Base-by-base conservation (phyloP, 805 yeast species). In the Yarrowia hollandica region DNA sequence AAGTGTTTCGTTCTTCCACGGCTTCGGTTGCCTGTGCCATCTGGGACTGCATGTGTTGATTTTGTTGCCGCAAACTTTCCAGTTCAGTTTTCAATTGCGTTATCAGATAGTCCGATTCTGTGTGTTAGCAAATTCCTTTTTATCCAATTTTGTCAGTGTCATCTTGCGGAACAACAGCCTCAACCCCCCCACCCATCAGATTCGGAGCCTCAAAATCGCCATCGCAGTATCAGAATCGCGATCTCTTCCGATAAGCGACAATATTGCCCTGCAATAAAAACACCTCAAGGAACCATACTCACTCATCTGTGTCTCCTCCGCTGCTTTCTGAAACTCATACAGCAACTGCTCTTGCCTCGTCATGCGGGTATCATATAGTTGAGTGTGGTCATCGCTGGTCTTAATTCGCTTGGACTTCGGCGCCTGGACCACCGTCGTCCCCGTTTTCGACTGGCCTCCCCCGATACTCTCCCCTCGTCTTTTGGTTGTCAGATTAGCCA, bases 221-320 rank as follows among this genome's bases (percentile, higher is more conserved):
- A n/a, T n/a, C n/a, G n/a, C n/a, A n/a, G n/a, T n/a, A n/a, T n/a
- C n/a, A n/a, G n/a, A n/a, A n/a, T n/a, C n/a, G n/a, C n/a, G n/a
- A n/a, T n/a, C n/a, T n/a, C n/a, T 8, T 8, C 41, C 18, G 12
- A 33, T 33, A 6, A 33, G 37, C 15, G 6, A n/a, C 18, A 7
- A 33, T 7, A 15, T 33, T 6, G 14, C 10, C 28, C 9, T 6
- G 6, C 28, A 25, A 25, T 7, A 10, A 7, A 10, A 7, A 10
- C 28, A 25, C 28, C 28, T 7, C 28, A 25, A 25, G 28, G 6
- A 10, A 25, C 30, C 7, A 28, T 30, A 44, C 55, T 48, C 55
- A 48, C 55, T 48, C 12, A n/a, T 33, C 22, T 48, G 55, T 6
- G 55, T 31, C 55, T 48, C 55, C 15, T 48, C 55, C 8, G 55